Conservation (phyloP, 257 asterid species). For the Ilex aquifolium region DNA sequence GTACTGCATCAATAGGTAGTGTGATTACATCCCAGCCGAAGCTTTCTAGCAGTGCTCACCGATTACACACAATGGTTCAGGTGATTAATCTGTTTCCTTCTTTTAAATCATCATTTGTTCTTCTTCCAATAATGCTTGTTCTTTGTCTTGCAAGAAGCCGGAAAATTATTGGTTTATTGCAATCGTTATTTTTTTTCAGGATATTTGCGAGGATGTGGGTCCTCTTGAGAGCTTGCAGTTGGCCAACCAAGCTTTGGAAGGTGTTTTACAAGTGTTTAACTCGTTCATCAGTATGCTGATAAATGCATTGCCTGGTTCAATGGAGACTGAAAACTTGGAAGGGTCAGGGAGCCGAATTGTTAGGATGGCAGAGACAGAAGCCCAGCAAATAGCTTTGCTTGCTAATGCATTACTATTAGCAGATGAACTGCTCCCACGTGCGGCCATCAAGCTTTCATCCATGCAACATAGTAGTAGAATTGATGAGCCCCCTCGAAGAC, state of each 20-base stretch:
- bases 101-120: background rate
- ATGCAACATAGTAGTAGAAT: slow-evolving; percentile 17
- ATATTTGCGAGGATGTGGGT: slow-evolving; percentile 83
- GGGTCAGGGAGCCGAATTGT: slow-evolving; percentile 61
- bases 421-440: slow-evolving; percentile 85
- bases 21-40: slow-evolving; percentile 47
- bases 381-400: slow-evolving; percentile 60
- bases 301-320: slow-evolving; percentile 69
- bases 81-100: slow-evolving; percentile 16
- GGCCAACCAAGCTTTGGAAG: slow-evolving; percentile 67
- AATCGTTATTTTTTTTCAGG: slow-evolving; percentile 25
- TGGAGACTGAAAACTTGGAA: slow-evolving; percentile 73
- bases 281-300: slow-evolving; percentile 57
- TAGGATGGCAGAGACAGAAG: slow-evolving; percentile 61
- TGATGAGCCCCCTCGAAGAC: slow-evolving; percentile 40
- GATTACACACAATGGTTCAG: slow-evolving; percentile 84
- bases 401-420: slow-evolving; percentile 74
- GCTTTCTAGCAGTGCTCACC: slow-evolving; percentile 79
- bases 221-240: slow-evolving; percentile 67
- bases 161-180: too few relatives aligned
- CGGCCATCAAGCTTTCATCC: slow-evolving; percentile 44
- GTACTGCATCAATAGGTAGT: slow-evolving; percentile 32
- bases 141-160: too few relatives aligned
- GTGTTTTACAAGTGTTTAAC: slow-evolving; percentile 61
- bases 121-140: too few relatives aligned